Conservation (phyloP, 2,329 filamentous ascomycete genomes). For the Mycosphaerella sp. region DNA sequence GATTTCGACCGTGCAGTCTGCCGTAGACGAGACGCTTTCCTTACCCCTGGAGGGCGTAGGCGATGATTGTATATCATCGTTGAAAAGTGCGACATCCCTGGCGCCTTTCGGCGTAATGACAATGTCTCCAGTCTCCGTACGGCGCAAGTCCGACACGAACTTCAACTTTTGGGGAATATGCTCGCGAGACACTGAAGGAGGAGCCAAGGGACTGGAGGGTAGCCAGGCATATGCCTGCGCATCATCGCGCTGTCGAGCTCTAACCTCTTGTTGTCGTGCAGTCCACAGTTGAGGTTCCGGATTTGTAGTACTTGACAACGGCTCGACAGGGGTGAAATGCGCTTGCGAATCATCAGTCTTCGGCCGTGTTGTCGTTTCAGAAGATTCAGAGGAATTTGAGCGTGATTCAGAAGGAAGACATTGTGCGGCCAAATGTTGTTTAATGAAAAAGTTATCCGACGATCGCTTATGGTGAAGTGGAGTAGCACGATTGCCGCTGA, state of each 20-base stretch:
- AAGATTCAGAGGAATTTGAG: neutral
- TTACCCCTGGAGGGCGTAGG: slow-evolving; percentile 40
- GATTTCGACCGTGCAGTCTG: neutral
- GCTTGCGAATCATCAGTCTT: slow-evolving; percentile 80
- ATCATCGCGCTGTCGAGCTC: slow-evolving; percentile 60
- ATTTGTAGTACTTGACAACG: slow-evolving; percentile 42
- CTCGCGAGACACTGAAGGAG: slow-evolving; percentile 23
- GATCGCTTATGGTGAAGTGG: neutral
- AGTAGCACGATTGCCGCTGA: neutral
- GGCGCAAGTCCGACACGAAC: slow-evolving; percentile 20
- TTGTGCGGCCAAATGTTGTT: slow-evolving; percentile 20
- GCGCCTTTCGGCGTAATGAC: slow-evolving; percentile 40
- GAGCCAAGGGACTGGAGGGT: slow-evolving; percentile 46
- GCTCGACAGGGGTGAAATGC: slow-evolving; percentile 63
- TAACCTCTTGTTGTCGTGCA: slow-evolving; percentile 70
- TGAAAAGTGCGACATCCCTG: slow-evolving; percentile 35
- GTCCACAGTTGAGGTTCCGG: slow-evolving; percentile 69
- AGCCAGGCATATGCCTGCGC: slow-evolving; percentile 63
- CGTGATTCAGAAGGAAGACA: slow-evolving; percentile 8
- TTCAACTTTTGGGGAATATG: slow-evolving; percentile 24
- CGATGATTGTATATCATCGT: slow-evolving; percentile 47
- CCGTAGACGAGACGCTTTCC: neutral
- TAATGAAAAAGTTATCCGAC: slow-evolving; percentile 19
- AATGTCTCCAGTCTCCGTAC: slow-evolving; percentile 23
- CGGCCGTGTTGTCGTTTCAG: slow-evolving; percentile 37